These are phyloP conservation scores for Acanthamoeba divionensis DNA, from an alignment of 208 protist genomes.

Conservation along the genomic window DNA sequence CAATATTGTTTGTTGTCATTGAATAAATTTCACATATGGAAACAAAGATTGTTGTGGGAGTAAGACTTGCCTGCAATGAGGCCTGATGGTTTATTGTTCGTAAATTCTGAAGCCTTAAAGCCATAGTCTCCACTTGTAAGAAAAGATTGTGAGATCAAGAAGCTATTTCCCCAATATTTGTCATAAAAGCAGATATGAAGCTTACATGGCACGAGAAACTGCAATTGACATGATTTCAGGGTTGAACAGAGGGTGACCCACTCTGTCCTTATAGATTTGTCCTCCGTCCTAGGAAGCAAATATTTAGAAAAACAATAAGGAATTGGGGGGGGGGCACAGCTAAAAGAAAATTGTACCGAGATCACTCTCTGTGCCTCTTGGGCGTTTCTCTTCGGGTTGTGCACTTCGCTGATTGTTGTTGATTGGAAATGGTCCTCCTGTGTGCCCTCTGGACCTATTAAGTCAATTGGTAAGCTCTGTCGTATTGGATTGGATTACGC, in stretches of 20 bases:
- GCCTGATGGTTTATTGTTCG: neutral
- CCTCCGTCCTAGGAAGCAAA: neutral
- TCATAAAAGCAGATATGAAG: neutral
- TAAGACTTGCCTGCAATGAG: neutral
- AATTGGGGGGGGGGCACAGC: neutral
- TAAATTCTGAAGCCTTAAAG: constrained; percentile 37
- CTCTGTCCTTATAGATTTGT: neutral
- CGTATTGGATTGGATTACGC: too few species aligned
- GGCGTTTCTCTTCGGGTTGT: constrained; percentile 25
- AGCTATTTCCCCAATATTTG: neutral
- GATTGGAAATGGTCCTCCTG: neutral
- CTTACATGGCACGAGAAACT: constrained; percentile 26
- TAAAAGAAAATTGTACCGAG: neutral
- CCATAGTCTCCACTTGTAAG: neutral
- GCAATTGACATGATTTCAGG: constrained; percentile 34
- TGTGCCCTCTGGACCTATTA: too few species aligned
- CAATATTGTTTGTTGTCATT: too few species aligned
- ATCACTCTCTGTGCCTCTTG: constrained; percentile 12
- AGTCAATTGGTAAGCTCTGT: too few species aligned
- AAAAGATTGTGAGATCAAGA: neutral
- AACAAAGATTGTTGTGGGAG: neutral
- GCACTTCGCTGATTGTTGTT: neutral
- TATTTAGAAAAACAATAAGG: neutral
- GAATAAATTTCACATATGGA: too few species aligned
- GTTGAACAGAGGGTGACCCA: constrained; percentile 24